Base-by-base conservation (phyloP, 495 filamentous ascomycete genomes). In the Penicillium turbatum region DNA sequence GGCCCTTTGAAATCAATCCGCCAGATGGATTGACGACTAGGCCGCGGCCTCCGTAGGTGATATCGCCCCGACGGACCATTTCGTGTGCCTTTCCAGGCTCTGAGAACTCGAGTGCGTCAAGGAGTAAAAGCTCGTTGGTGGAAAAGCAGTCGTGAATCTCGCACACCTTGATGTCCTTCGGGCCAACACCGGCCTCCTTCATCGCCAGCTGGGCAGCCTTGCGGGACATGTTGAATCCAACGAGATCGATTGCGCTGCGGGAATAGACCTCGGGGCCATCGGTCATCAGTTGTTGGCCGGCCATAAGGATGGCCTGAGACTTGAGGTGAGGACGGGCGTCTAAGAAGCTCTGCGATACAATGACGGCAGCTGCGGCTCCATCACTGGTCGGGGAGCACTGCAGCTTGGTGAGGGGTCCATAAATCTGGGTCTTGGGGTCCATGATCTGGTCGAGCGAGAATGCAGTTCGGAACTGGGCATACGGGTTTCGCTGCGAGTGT, bases 71-170 rank as follows among this genome's bases (percentile, higher is more conserved):
- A 8, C 90, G 81, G 17, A 97, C 88, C 79, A 97, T 82, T 68
- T 95, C 89, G 62, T 96, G 90, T 0, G 92, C 92, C 65, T 90
- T 90, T 0, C 90, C 92, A 0, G 77, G 80, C 53, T 82, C 79
- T 16, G 79, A 83, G 5, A 97, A 78, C 0, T 87, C 90, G 6
- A 96, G 75, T 0, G 85, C 88, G 65, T 97, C 90, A 29, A 97
- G 80, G 0, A 83, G 79, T 26, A 91, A 75, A 77, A 97, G 83
- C 72, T 97, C 91, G 62, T 97, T 97, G 9, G 91, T 83, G 5
- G 86, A 90, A 74, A 97, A 97, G 72, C 92, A 97, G 67, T 97
- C 92, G 63, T 97, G 92, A 30, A 97, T 74, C 69, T 97, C 92
- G 66, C 87, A 89, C 3, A 96, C 88, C 59, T 84, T 83, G 54